These are phyloP conservation scores for Wickerhamiella azyma DNA, from an alignment of 805 yeast species.

Conservation along the genomic window DNA sequence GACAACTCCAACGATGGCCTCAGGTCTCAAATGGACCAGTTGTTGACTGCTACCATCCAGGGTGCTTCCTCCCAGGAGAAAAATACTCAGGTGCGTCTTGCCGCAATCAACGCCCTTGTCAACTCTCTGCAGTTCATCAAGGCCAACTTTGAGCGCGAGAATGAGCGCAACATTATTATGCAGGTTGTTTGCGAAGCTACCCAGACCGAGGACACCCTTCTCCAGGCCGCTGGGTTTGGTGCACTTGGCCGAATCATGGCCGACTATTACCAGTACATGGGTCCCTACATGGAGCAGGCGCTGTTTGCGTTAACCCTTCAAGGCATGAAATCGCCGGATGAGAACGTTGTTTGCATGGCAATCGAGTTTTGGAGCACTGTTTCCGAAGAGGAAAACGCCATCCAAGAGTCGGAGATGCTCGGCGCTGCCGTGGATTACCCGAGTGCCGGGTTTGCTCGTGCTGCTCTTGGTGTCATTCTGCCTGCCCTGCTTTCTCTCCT, in stretches of 20 bases:
- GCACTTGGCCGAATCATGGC: conserved; percentile 88
- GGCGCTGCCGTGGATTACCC: conserved; percentile 46
- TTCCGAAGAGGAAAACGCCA: conserved; percentile 79
- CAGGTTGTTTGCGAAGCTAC: conserved; percentile 98
- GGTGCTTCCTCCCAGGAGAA: conserved; percentile 84
- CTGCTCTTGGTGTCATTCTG: conserved; percentile 70
- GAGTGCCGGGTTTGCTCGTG: conserved; percentile 48
- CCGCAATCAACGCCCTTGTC: conserved; percentile 85
- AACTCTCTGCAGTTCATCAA: conserved; percentile 83
- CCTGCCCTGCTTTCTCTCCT: conserved; percentile 73
- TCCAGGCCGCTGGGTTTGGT: conserved; percentile 92
- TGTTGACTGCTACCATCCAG: conserved; percentile 88
- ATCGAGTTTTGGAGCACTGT: conserved; percentile 99
- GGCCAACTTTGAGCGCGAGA: conserved; percentile 78
- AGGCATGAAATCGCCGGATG: conserved; percentile 80
- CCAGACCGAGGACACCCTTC: conserved; percentile 66
- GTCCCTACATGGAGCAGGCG: conserved; percentile 94
- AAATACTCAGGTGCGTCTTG: conserved; percentile 58
- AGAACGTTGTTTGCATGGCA: conserved; percentile 91
- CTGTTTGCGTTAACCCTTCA: conserved; percentile 74
- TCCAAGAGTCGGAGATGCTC: conserved; percentile 29
- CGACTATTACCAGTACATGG: conserved; percentile 78
- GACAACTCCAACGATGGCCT: conserved; percentile 71
- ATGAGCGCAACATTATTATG: conserved; percentile 94
- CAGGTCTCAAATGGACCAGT: conserved; percentile 76